Base-by-base conservation (phyloP, 129 eudicot species). In the Gnaphalium uliginosum region DNA sequence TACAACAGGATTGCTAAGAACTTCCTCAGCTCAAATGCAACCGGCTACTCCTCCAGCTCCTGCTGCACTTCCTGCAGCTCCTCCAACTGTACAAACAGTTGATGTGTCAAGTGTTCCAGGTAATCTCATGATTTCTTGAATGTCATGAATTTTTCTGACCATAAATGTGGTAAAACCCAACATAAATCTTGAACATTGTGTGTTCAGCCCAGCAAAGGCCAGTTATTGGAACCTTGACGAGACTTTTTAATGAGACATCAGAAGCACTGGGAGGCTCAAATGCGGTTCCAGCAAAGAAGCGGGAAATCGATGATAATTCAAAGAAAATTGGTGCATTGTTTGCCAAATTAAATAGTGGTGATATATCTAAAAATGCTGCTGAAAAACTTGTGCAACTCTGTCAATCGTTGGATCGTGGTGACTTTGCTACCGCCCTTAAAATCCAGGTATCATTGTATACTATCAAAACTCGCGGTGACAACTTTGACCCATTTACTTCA, bases 21-120 rank as follows among this genome's bases (percentile, higher is more conserved):
- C 94, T 53, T 85, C 85, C 8, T 80, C 86, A 80, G 78, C 74
- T 83, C 80, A 82, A 67, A 69, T 76, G 78, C 95, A 86, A 79
- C 92, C 95, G 2, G 76, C 90, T 43, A 88, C 95, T 71, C 96
- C 95, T 60, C 70, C 81, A 27, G 92, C 71, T 50, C 73, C 86
- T n/a, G 79, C 94, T 26, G 79, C 65, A 66, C 66, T 87, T 78
- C 93, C 93, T 75, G 84, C 94, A 60, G 89, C 98, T 24, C 98
- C 96, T 26, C 90, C 98, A 54, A 90, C 98, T 14, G 92, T 93
- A 59, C 96, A 90, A 85, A 90, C 98, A 27, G 98, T 85, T 80
- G 98, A 88, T 81, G 90, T 91, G 30, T 88, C 98, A 27, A 90
- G 80, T 77, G 96, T 94, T 10, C 98, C 98, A 71, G 97, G 98